These are phyloP conservation scores for Puccinia hordei DNA, from an alignment of 1,284 basidiomycete genomes.

Conservation along the genomic window DNA sequence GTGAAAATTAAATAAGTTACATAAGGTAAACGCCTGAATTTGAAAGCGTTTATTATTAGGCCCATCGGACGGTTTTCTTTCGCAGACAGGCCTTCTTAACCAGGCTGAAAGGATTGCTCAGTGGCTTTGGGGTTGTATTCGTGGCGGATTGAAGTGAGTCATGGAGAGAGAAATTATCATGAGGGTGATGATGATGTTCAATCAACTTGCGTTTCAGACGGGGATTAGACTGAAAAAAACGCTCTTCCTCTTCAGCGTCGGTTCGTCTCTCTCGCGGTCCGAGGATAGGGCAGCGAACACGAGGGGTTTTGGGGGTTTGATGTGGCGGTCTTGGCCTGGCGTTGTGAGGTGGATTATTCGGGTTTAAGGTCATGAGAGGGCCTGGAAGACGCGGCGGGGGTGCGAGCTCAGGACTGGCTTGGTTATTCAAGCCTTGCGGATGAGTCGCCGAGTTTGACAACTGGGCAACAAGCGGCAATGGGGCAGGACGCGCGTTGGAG, in stretches of 20 bases:
- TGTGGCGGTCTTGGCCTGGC: no score
- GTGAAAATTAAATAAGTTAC: no score
- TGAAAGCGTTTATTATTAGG: no score
- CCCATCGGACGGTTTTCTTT: no score
- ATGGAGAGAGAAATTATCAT: neutral
- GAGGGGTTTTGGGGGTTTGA: neutral
- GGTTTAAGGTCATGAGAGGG: neutral
- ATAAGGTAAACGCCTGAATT: no score
- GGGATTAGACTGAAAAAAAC: neutral
- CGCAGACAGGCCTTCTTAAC: no score
- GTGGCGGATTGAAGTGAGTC: neutral
- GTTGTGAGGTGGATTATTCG: neutral
- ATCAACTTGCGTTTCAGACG: conserved; percentile 8
- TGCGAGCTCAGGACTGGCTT: no score
- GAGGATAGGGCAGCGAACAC: no score
- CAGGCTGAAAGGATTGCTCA: no score
- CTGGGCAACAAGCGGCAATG: neutral
- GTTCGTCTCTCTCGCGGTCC: neutral
- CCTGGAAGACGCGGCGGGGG: no score
- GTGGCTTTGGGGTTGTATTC: no score
- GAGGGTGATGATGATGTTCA: no score
- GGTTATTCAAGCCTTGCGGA: neutral
- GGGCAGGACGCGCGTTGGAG: neutral
- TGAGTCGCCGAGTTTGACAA: neutral
- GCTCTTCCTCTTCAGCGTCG: neutral